Conservation (phyloP, 1,139 yeast species). For the Hansenula sp. region DNA sequence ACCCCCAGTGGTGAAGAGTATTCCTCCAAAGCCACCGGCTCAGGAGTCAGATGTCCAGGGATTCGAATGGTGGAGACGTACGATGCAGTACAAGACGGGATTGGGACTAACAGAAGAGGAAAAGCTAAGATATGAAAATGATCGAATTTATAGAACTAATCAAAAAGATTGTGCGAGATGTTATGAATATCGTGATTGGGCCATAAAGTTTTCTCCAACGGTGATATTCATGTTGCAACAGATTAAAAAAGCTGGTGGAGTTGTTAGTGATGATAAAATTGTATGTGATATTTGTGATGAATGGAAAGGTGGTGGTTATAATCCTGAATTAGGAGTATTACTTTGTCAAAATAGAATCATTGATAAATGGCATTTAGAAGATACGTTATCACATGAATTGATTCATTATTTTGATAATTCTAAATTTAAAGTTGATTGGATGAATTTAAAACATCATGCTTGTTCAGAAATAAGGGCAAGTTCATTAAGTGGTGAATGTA, state of each 20-base stretch:
- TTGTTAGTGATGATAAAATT: slow-evolving; percentile 43
- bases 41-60: slow-evolving; percentile 29
- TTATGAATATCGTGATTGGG: slow-evolving; percentile 73
- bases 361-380: slow-evolving; percentile 82
- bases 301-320: slow-evolving; percentile 88
- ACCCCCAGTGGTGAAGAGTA: slow-evolving; percentile 5
- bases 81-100: slow-evolving; percentile 70
- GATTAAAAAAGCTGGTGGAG: slow-evolving; percentile 60
- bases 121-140: slow-evolving; percentile 53
- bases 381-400: slow-evolving; percentile 86
- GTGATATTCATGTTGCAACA: slow-evolving; percentile 87
- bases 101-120: slow-evolving; percentile 56
- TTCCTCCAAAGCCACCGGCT: slow-evolving; percentile 6
- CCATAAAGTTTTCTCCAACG: slow-evolving; percentile 75
- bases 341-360: slow-evolving; percentile 82
- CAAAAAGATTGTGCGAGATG: slow-evolving; percentile 63
- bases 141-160: slow-evolving; percentile 37
- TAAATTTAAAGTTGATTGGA: slow-evolving; percentile 82
- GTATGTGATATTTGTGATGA: slow-evolving; percentile 85
- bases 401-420: slow-evolving; percentile 91
- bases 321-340: slow-evolving; percentile 82
- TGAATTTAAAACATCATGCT: slow-evolving; percentile 86
- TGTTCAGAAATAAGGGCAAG: slow-evolving; percentile 96
- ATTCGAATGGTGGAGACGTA: slow-evolving; percentile 81
- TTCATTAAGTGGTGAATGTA: slow-evolving; percentile 90